Evolutionary conservation across 345 rosid genomes (phyloP), one percentile per base, ranked within the genome.

Genomic region (Citrus sp.): DNA sequence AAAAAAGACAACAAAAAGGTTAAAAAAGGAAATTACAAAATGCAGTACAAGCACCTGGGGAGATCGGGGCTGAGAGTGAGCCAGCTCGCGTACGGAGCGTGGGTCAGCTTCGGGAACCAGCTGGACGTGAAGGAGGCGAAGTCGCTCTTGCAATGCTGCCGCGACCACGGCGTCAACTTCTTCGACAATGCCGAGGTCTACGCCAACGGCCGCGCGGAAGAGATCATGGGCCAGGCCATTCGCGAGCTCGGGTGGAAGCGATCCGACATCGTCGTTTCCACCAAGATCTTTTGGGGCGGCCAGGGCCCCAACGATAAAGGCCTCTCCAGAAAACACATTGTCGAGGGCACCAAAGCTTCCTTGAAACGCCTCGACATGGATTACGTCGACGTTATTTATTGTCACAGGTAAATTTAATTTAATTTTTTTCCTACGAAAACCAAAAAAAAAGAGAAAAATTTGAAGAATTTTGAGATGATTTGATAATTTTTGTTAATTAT

Each of bases 211-310:
- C 88, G 98, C 1, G 99, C 99, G 6, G 97, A 96, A 87, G 99
- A 96, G 90, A 92, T 96, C 83, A 94, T 96, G 99, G 98, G 99
- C 18, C 97, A 96, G 56, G 97, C 98, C 38, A 91, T 96, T 83
- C 92, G 99, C 32, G 97, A 93, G 81, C 88, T 96, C n/a, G 99
- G 99, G 5, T 96, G 99, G 99, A 91, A 90, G 80, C 87, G 97
- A 28, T 94, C 99, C 32, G 98, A 96, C 71, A 77, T 96, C 65
- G 99, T 96, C 3, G 87, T 94, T 69, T 91, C 98, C 56, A 96
- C 98, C 54, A 96, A 96, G 97, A 88, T 94, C 91, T 96, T 96
- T 79, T 94, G 99, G 99, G 99, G 99, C 28, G 99, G 99, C 7
- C 86, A 93, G 14, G 98, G 98, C 42, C 99, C 98, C 34, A 96